Evolutionary conservation across 2,329 filamentous ascomycete species (phyloP), one percentile per base, ranked within the genome.

Genomic region (Ascochyta lentis): DNA sequence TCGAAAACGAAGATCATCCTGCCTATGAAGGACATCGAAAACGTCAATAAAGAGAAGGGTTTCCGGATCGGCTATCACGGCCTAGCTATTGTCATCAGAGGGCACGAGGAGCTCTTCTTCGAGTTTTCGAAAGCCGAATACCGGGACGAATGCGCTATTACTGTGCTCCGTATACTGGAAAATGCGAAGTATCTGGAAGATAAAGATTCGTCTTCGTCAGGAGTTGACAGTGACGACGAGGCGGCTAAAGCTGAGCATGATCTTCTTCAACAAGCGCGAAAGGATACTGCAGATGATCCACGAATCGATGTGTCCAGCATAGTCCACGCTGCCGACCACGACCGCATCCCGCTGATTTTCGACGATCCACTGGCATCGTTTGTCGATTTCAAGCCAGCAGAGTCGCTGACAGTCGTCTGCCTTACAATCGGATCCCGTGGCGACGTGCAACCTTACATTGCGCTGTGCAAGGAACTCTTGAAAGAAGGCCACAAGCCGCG

Each of bases 391-490:
- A 96, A 96, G 76, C 94, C 95, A 0, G 78, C 86, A 2, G 83
- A 91, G 64, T 81, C 93, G 2, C 80, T 99, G 72, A 88, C 83
- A 19, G 90, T 99, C 56, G 96, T 94, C 1, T 99, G 95, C 72
- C 80, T 99, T 34, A 99, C 95, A 0, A 99, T 99, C 60, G 95
- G 95, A 15, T 97, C 94, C 12, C 85, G 95, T 56, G 95, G 95
- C 23, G 95, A 99, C 72, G 94, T 99, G 4, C 95, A 99, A 73
- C 95, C 95, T 0, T 99, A 98, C 73, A 98, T 99, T 72, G 92
- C 95, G 0, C 81, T 99, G 1, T 97, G 95, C 79, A 97, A 96
- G 71, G 92, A 91, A 0, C 80, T 99, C 1, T 76, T 96, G 38
- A 90, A 89, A 0, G 93, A 99, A 65, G 95, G 95, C 0, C 95